phyloP scores from a whole-genome alignment of 2,329 filamentous ascomycete species.

The Sordariomycetes sp. region DNA sequence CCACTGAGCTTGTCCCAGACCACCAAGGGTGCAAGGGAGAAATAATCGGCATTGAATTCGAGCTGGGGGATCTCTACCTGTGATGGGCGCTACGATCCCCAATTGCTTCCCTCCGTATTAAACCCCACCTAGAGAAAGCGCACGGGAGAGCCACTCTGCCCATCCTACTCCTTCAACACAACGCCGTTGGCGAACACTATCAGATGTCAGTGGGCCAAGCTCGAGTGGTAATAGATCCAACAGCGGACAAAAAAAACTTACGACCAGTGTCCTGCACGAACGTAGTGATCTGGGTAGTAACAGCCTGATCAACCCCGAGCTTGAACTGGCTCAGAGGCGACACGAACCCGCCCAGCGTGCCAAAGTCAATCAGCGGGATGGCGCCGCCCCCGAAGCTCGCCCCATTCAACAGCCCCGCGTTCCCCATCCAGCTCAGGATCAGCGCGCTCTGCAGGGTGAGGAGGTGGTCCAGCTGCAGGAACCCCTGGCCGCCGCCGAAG shows the following conservation, averaged over 20 bases:
- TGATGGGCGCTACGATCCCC: background rate
- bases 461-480: conserved; percentile 25
- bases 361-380: conserved; percentile 5
- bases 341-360: conserved; percentile 1
- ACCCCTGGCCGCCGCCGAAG: conserved; percentile 26
- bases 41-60: background rate
- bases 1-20: background rate
- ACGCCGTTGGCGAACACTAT: background rate
- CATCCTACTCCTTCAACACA: conserved; percentile 1
- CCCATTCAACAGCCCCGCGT: conserved; percentile 16
- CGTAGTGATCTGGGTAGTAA: conserved; percentile 14
- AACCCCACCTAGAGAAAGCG: background rate
- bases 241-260: background rate
- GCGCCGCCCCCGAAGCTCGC: conserved; percentile 11
- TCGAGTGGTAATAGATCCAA: background rate
- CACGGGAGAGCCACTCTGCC: background rate
- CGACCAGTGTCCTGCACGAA: conserved; percentile 10
- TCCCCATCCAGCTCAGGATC: conserved; percentile 19
- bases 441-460: conserved; percentile 27
- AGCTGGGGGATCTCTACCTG: background rate
- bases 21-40: background rate
- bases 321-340: conserved; percentile 16
- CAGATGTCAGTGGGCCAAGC: background rate
- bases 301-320: conserved; percentile 10
- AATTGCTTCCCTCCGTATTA: background rate